Conservation (phyloP, 805 yeast species). For the Pichia scutulata region DNA sequence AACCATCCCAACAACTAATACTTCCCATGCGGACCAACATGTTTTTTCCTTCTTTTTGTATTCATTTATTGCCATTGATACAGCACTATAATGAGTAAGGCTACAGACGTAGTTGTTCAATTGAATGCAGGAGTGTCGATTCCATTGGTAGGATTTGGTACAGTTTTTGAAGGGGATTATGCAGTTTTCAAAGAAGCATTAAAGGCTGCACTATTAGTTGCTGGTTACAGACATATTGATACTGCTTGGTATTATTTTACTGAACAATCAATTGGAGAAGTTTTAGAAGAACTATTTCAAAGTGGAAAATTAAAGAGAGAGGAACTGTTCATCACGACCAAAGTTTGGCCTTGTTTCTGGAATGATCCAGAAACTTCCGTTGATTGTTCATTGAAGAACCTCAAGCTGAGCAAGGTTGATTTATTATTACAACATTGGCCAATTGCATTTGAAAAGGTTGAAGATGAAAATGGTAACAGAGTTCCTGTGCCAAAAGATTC, state of each 20-base stretch:
- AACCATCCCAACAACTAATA: neutral
- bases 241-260: constrained; percentile 46
- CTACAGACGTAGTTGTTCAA: constrained; percentile 22
- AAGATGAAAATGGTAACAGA: constrained; percentile 24
- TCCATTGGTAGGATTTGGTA: constrained; percentile 69
- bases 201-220: constrained; percentile 26
- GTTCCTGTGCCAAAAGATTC: constrained; percentile 32
- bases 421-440: constrained; percentile 46
- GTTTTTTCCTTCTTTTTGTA: neutral
- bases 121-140: constrained; percentile 57
- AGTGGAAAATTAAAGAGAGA: constrained; percentile 42
- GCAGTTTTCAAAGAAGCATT: constrained; percentile 16
- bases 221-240: constrained; percentile 43
- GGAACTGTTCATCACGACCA: constrained; percentile 64
- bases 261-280: constrained; percentile 37
- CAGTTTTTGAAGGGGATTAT: constrained; percentile 25
- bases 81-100: neutral
- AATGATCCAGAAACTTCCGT: constrained; percentile 35
- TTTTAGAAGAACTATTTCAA: constrained; percentile 39
- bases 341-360: constrained; percentile 49
- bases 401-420: constrained; percentile 40
- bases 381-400: constrained; percentile 32
- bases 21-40: neutral
- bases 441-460: constrained; percentile 33
- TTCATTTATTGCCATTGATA: neutral